phyloP scores from a whole-genome alignment of 2,329 filamentous ascomycete species.

The Fusarium sp. region DNA sequence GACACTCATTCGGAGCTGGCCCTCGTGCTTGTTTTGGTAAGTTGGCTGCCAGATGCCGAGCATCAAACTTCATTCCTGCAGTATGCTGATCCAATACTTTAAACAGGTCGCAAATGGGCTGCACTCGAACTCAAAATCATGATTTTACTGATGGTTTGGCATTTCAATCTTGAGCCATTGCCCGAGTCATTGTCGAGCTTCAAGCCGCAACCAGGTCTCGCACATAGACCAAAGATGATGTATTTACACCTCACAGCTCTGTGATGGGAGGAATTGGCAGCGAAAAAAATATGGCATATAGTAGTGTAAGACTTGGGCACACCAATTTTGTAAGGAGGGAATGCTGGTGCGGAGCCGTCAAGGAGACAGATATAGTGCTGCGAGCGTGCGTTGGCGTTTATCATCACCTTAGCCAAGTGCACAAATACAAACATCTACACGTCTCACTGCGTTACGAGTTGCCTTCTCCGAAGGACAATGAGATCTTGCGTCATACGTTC shows the following conservation, averaged over 20 bases:
- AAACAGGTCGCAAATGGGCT: slow-evolving; percentile 1
- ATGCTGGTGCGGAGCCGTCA: no score
- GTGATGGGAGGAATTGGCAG: background rate
- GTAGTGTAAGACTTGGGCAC: no score
- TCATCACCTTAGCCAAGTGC: no score
- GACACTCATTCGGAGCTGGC: slow-evolving; percentile 2
- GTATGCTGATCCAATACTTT: rapidly evolving
- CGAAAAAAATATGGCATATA: background rate
- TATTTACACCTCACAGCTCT: background rate
- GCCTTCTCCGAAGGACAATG: no score
- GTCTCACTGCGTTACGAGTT: no score
- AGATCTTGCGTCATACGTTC: no score
- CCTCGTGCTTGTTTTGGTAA: background rate
- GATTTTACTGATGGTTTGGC: slow-evolving; percentile 6
- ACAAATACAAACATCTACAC: no score
- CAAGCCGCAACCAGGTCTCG: slow-evolving; percentile 4
- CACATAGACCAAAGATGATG: slow-evolving; percentile 4
- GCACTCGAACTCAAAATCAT: slow-evolving; percentile 5
- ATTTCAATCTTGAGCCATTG: background rate
- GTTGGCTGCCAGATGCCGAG: rapidly evolving
- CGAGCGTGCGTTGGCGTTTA: no score
- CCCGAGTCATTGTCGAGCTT: background rate
- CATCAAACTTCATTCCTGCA: rapidly evolving
- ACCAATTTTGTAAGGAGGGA: no score
- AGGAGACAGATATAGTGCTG: no score